phyloP scores from a whole-genome alignment of 1,284 basidiomycete species.

The Sutorius eximius region DNA sequence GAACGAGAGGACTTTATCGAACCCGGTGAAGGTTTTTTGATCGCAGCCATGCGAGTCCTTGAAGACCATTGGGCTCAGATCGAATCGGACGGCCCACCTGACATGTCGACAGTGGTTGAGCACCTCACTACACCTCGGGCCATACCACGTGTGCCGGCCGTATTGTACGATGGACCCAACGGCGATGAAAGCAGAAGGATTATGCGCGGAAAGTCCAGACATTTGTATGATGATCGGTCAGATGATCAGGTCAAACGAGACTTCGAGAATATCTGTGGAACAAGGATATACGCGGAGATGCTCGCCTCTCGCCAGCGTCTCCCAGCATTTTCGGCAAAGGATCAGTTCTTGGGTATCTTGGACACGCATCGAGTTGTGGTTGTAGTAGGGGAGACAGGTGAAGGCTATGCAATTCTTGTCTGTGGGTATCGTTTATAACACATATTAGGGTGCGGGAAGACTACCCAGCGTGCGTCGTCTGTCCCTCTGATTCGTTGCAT shows the following conservation, averaged over 20 bases:
- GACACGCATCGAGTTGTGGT: slow-evolving; percentile 69
- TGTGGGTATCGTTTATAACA: slow-evolving; percentile 10
- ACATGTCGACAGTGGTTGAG: slow-evolving; percentile 63
- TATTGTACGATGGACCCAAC: background rate
- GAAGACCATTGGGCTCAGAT: slow-evolving; percentile 69
- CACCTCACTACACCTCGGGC: slow-evolving; percentile 9
- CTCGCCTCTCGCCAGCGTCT: slow-evolving; percentile 58
- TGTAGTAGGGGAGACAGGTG: slow-evolving; percentile 83
- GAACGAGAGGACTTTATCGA: slow-evolving; percentile 58
- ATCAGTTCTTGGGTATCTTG: slow-evolving; percentile 64
- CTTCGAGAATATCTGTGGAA: slow-evolving; percentile 49
- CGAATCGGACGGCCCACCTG: slow-evolving; percentile 71
- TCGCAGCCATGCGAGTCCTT: slow-evolving; percentile 73
- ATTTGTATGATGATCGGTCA: slow-evolving; percentile 44
- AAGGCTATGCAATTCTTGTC: background rate
- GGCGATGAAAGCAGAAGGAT: background rate
- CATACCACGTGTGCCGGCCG: background rate
- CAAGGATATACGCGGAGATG: slow-evolving; percentile 58
- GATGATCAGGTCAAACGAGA: slow-evolving; percentile 55
- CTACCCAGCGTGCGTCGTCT: slow-evolving; percentile 62
- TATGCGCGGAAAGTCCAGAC: slow-evolving; percentile 15
- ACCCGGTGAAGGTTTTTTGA: slow-evolving; percentile 69
- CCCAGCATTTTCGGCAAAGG: slow-evolving; percentile 73
- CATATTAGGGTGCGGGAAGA: slow-evolving; percentile 81
- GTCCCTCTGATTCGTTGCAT: background rate